These are phyloP conservation scores for Neopestalotiopsis sp. DNA, from an alignment of 2,329 filamentous ascomycete genomes.

Conservation along the genomic window DNA sequence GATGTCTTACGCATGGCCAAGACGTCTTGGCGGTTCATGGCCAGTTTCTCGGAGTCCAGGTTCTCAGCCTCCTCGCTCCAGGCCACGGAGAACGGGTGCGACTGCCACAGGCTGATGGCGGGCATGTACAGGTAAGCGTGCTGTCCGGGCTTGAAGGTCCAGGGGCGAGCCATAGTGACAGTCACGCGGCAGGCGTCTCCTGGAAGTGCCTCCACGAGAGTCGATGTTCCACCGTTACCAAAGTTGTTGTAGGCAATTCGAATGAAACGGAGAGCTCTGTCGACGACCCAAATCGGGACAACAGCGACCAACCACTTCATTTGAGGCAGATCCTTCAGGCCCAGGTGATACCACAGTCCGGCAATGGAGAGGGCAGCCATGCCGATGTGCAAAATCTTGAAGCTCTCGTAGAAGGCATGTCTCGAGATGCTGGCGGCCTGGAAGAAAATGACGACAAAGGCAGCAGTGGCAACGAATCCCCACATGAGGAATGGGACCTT, in stretches of 20 bases:
- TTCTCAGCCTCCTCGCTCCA: constrained; percentile 73
- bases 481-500: constrained; percentile 56
- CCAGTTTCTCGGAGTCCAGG: constrained; percentile 57
- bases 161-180: constrained; percentile 76
- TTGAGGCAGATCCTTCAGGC: constrained; percentile 59
- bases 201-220: constrained; percentile 75
- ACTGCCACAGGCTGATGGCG: constrained; percentile 72
- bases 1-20: constrained; percentile 64
- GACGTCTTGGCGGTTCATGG: constrained; percentile 64
- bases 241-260: constrained; percentile 70
- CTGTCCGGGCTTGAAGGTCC: constrained; percentile 76
- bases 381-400: constrained; percentile 74
- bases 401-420: constrained; percentile 81
- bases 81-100: constrained; percentile 79
- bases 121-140: constrained; percentile 84
- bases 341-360: constrained; percentile 70
- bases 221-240: constrained; percentile 68
- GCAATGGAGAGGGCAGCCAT: constrained; percentile 64
- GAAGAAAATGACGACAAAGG: constrained; percentile 67
- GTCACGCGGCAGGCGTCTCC: constrained; percentile 78
- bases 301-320: constrained; percentile 64
- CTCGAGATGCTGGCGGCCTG: constrained; percentile 74
- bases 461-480: constrained; percentile 66
- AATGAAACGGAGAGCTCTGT: constrained; percentile 64
- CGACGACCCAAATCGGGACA: constrained; percentile 69